These are phyloP conservation scores for Suillus fuscotomentosus DNA, from an alignment of 768 basidiomycete species.

Conservation along the genomic window DNA sequence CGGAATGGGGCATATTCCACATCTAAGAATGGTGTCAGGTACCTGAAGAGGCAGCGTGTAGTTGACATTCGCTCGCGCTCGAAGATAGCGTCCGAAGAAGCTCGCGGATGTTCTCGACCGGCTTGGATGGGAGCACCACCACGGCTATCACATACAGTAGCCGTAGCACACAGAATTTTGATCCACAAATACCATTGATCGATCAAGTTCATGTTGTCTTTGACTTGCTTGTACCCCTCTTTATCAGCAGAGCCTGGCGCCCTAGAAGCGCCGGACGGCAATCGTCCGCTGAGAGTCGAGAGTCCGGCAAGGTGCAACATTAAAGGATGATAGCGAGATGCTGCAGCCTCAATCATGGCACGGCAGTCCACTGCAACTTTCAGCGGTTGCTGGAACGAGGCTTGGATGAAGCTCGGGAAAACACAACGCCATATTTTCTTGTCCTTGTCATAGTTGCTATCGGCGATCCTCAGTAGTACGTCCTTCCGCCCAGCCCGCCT, in stretches of 20 bases:
- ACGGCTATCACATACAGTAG: constrained; percentile 61
- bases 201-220: constrained; percentile 57
- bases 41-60: constrained; percentile 79
- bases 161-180: constrained; percentile 82
- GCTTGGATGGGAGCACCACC: constrained; percentile 52
- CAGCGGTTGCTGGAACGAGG: constrained; percentile 49
- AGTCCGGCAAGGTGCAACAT: constrained; percentile 77
- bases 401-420: constrained; percentile 63
- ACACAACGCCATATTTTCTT: constrained; percentile 72
- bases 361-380: constrained; percentile 51
- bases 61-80: constrained; percentile 83
- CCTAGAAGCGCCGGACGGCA: constrained; percentile 35
- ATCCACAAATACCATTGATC: constrained; percentile 87
- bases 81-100: constrained; percentile 69
- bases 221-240: constrained; percentile 50
- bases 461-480: constrained; percentile 64
- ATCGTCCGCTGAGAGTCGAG: constrained; percentile 48
- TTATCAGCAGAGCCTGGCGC: constrained; percentile 41
- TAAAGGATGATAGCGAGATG: constrained; percentile 65
- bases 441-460: constrained; percentile 67
- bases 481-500: constrained; percentile 53
- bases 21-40: constrained; percentile 83
- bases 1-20: constrained; percentile 83
- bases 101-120: constrained; percentile 67
- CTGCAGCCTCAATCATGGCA: constrained; percentile 65